These are phyloP conservation scores for Alternaria novae-zelandiae DNA, from an alignment of 2,329 filamentous ascomycete genomes.

Conservation along the genomic window DNA sequence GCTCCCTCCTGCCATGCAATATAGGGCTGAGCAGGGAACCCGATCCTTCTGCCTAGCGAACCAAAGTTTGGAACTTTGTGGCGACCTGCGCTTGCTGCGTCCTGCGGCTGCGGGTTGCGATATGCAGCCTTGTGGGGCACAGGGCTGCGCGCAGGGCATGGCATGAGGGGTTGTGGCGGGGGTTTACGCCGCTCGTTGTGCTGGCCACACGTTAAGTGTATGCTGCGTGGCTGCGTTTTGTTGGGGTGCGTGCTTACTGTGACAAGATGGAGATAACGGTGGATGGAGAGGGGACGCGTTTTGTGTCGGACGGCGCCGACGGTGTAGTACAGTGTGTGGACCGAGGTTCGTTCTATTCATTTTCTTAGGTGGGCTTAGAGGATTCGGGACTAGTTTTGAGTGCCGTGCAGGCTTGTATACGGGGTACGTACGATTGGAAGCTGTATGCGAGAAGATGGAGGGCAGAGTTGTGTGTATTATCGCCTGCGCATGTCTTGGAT, in stretches of 20 bases:
- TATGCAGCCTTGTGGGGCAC: neutral
- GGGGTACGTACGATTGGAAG: neutral
- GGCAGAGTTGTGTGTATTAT: neutral
- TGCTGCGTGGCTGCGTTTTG: neutral
- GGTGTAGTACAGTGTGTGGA: neutral
- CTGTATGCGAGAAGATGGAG: neutral
- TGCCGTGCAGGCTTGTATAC: neutral
- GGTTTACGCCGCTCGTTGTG: neutral
- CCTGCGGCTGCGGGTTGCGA: neutral
- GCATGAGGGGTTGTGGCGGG: neutral
- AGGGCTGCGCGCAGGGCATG: neutral
- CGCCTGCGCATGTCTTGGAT: neutral
- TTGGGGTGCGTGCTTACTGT: neutral
- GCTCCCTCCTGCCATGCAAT: neutral
- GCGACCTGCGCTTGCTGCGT: neutral
- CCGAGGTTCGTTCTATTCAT: neutral
- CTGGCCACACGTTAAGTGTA: neutral
- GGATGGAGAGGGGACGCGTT: neutral
- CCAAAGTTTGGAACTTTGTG: neutral
- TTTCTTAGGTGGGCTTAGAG: neutral
- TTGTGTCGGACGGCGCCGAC: neutral
- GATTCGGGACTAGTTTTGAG: neutral
- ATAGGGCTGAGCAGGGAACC: constrained; percentile 1
- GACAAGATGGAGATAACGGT: neutral
- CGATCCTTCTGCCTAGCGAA: neutral